Percentiles rank a stretch among this genome's conserved stretches.
phyloP scores from a whole-genome alignment of 208 protist genomes.

The Trichomonas tenax region DNA sequence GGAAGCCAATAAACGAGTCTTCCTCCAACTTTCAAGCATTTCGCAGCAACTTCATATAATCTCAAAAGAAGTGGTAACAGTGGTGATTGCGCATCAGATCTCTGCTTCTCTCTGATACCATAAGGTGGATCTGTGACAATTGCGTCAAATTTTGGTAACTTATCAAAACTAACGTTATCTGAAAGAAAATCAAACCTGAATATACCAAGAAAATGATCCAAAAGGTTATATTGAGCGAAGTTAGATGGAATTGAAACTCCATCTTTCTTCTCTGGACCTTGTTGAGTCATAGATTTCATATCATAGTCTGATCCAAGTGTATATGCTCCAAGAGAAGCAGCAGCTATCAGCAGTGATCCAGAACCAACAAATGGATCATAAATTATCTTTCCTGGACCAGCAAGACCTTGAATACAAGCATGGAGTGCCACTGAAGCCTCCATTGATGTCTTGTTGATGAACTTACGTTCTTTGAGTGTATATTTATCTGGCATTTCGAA shows the following conservation, averaged over 20 bases:
- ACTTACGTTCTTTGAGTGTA: background rate
- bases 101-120: slow-evolving; percentile 1
- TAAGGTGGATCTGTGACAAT: slow-evolving; percentile 18
- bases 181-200: background rate
- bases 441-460: slow-evolving; percentile 16
- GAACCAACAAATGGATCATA: background rate
- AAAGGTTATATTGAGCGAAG: background rate
- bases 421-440: background rate
- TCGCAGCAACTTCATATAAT: background rate
- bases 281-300: background rate
- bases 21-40: background rate
- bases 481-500: background rate
- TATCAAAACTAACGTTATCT: background rate
- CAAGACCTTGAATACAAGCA: background rate
- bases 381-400: background rate
- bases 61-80: background rate
- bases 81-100: background rate
- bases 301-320: background rate
- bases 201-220: background rate
- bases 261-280: background rate
- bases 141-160: background rate
- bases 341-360: background rate
- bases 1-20: background rate
- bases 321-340: background rate
- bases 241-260: background rate